phyloP scores from a whole-genome alignment of 768 basidiomycete species.

The Boletus fagicola region DNA sequence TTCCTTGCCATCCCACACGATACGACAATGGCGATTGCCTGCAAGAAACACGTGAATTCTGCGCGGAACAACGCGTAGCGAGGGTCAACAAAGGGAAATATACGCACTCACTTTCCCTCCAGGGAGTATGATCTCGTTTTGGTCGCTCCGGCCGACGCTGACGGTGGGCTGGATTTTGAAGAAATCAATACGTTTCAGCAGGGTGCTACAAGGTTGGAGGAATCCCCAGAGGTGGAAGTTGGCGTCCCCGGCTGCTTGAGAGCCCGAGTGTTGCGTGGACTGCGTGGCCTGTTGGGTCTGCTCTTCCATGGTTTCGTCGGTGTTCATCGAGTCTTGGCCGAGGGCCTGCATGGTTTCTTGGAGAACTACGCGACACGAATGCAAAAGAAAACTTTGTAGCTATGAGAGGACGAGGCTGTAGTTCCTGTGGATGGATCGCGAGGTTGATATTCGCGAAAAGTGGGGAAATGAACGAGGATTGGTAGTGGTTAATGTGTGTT shows the following conservation, averaged over 20 bases:
- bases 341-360: constrained; percentile 15
- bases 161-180: constrained; percentile 50
- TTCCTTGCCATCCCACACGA: constrained; percentile 37
- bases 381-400: not conserved
- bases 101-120: constrained; percentile 73
- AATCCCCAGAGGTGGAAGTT: constrained; percentile 62
- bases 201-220: constrained; percentile 59
- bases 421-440: not conserved
- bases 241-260: constrained; percentile 22
- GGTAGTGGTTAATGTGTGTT: not conserved
- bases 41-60: constrained; percentile 28
- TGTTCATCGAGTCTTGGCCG: constrained; percentile 21
- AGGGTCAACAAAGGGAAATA: constrained; percentile 1
- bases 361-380: not conserved
- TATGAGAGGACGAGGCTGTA: not conserved
- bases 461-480: not conserved
- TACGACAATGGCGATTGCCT: constrained; percentile 41
- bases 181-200: constrained; percentile 58
- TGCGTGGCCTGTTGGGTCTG: constrained; percentile 42
- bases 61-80: constrained; percentile 13
- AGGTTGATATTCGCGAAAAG: not conserved
- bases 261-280: constrained; percentile 37
- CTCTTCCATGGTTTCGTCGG: constrained; percentile 31
- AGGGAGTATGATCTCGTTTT: constrained; percentile 55
- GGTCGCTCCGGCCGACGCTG: constrained; percentile 51